Evolutionary conservation across 164 flowering plant species (phyloP).

Genomic region (Stephania cephalantha): DNA sequence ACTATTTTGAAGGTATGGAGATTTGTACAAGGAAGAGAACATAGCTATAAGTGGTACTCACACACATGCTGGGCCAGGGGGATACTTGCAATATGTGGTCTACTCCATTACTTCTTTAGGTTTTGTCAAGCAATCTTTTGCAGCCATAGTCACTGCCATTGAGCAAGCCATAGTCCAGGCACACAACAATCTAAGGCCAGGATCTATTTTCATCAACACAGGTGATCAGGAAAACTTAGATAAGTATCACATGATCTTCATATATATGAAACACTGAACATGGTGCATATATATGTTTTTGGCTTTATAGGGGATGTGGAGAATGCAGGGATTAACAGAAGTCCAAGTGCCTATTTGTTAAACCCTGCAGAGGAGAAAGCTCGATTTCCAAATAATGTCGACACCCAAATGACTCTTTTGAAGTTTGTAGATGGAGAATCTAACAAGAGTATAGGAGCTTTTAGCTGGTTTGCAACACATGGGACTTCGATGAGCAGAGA

Average conservation of each 20-base stretch:
- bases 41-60: slow-evolving; percentile 66
- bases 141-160: slow-evolving; percentile 43
- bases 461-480: slow-evolving; percentile 64
- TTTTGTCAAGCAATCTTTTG: slow-evolving; percentile 54
- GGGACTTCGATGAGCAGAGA: slow-evolving; percentile 62
- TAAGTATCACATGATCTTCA: neutral
- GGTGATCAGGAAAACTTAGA: slow-evolving; percentile 22
- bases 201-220: slow-evolving; percentile 45
- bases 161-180: slow-evolving; percentile 51
- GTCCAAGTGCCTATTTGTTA: slow-evolving; percentile 58
- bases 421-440: slow-evolving; percentile 42
- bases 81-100: slow-evolving; percentile 49
- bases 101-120: slow-evolving; percentile 48
- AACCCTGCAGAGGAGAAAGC: slow-evolving; percentile 54
- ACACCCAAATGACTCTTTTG: slow-evolving; percentile 53
- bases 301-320: slow-evolving; percentile 40
- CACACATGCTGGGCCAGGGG: slow-evolving; percentile 70
- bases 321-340: slow-evolving; percentile 59
- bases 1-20: slow-evolving; percentile 34
- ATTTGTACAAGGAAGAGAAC: slow-evolving; percentile 50
- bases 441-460: slow-evolving; percentile 42
- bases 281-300: neutral
- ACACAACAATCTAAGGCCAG: slow-evolving; percentile 48
- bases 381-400: slow-evolving; percentile 37
- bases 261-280: neutral